These are phyloP conservation scores for Flaveria floridana DNA, from an alignment of 140 eudicot species.

Conservation along the genomic window DNA sequence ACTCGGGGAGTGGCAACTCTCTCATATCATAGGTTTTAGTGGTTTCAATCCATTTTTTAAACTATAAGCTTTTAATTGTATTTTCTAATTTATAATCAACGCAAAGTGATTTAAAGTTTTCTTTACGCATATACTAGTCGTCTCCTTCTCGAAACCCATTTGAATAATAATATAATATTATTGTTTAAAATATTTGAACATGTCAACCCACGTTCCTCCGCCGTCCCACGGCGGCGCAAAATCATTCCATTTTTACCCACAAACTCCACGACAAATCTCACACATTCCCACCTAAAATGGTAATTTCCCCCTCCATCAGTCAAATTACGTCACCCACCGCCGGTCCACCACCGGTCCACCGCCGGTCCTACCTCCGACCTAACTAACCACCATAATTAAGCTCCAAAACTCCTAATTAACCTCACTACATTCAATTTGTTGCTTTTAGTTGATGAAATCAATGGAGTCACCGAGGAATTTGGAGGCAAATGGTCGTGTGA, in stretches of 20 bases:
- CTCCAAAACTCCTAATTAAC: constrained; percentile 6
- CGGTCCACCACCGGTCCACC: not conserved
- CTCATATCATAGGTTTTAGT: too few species aligned
- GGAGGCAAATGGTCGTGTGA: constrained; percentile 21
- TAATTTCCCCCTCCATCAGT: constrained; percentile 12
- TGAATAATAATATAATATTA: not conserved
- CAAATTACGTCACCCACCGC: constrained; percentile 24
- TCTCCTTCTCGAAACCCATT: constrained; percentile 2
- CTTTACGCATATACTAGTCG: not conserved
- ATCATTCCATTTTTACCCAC: constrained; percentile 14
- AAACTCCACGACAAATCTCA: not conserved
- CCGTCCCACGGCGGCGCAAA: constrained; percentile 17
- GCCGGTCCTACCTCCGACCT: not conserved
- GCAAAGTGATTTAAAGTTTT: too few species aligned
- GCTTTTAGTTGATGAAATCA: not conserved
- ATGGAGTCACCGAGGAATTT: constrained; percentile 23
- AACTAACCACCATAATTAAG: constrained; percentile 1
- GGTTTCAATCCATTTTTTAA: too few species aligned
- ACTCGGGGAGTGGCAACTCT: too few species aligned
- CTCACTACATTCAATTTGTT: not conserved
- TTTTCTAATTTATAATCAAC: too few species aligned
- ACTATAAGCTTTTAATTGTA: too few species aligned
- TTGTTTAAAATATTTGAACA: not conserved
- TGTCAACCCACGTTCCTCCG: constrained; percentile 6
- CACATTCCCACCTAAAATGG: constrained; percentile 19